A percentile compares a stretch with the other conserved stretches of the same genome.
Evolutionary conservation across 805 yeast genomes (phyloP).

Genomic region (Limtongozyma cylindracea): DNA sequence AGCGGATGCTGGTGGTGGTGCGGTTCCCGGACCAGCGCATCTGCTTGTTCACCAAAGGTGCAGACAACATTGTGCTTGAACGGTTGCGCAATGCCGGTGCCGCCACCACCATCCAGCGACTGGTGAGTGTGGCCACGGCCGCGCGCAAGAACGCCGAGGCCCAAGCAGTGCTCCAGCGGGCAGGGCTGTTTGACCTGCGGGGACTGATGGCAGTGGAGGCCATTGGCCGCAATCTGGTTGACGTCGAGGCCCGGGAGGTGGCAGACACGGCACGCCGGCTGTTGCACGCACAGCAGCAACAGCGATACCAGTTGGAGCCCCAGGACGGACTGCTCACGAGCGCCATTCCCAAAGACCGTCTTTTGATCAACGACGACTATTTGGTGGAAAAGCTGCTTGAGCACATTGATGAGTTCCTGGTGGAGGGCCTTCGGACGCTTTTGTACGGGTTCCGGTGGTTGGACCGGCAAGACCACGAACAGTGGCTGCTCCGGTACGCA

Average conservation of each 20-base stretch:
- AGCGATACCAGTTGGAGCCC: constrained; percentile 17
- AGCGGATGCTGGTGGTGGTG: constrained; percentile 82
- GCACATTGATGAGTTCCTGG: constrained; percentile 82
- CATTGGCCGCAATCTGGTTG: constrained; percentile 21
- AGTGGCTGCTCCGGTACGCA: constrained; percentile 43
- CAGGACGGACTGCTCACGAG: no score
- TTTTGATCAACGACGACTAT: constrained; percentile 48
- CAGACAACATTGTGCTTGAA: constrained; percentile 75
- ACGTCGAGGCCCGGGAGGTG: constrained; percentile 22
- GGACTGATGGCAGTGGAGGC: constrained; percentile 15
- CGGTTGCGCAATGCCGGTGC: constrained; percentile 29
- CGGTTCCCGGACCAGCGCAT: constrained; percentile 53
- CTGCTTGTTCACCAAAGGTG: constrained; percentile 78
- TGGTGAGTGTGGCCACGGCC: constrained; percentile 27
- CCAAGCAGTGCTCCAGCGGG: constrained; percentile 26
- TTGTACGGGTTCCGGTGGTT: constrained; percentile 64
- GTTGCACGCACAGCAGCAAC: constrained; percentile 28
- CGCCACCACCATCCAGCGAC: constrained; percentile 40
- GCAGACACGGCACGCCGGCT: constrained; percentile 27
- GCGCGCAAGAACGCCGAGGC: constrained; percentile 63
- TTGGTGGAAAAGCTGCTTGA: constrained; percentile 65
- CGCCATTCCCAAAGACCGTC: constrained; percentile 18
- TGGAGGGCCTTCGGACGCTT: constrained; percentile 84
- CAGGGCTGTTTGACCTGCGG: no score
- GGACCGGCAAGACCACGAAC: constrained; percentile 24